Evolutionary conservation across 2,329 filamentous ascomycete genomes (phyloP), one percentile per base, ranked within the genome.

Genomic region (Penicillium concentricum): DNA sequence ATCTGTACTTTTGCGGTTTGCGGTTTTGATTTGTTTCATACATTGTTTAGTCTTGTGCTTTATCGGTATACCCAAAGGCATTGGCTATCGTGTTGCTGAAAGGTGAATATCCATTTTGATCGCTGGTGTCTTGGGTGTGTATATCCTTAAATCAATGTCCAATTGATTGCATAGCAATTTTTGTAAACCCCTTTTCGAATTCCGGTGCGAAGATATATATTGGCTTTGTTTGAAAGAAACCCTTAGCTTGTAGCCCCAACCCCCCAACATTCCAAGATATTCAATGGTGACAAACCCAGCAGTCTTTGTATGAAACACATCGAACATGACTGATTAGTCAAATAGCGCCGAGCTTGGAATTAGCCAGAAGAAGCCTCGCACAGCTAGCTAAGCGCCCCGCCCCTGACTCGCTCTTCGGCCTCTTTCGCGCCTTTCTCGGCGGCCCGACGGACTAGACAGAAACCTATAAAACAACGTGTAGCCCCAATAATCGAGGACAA

Each of bases 1-100:
- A 3, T 42, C 26, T 26, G 34, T 41, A 10, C 35, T 43, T 32
- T 28, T 38, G 20, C 26, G 5, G 5, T 52, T 44, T 45, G 35
- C 28, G 35, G 15, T 26, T 48, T 41, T 41, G 5, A 18, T 41
- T 52, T 24, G 10, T 30, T 45, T 37, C 16, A 15, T 41, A 38
- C 22, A 38, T 56, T 34, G 24, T 41, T 22, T 51, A 22, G 34
- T 52, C 34, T 22, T 30, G 35, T 45, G 35, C 48, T 56, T 52
- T 41, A 37, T 56, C 48, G 47, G 48, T 56, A 56, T 56, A 56
- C 54, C 54, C 54, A 52, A 52, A 30, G 54, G 35, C 20, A 52
- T 44, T 45, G 41, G 48, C 28, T 52, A 52, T 52, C 48, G 41
- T 56, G 42, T 52, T 46, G 34, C 35, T 52, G 41, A 28, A 24